Percentiles rank a stretch among this genome's conserved stretches.
Conservation (phyloP, 768 basidiomycete species). For the Piloderma croceum region DNA sequence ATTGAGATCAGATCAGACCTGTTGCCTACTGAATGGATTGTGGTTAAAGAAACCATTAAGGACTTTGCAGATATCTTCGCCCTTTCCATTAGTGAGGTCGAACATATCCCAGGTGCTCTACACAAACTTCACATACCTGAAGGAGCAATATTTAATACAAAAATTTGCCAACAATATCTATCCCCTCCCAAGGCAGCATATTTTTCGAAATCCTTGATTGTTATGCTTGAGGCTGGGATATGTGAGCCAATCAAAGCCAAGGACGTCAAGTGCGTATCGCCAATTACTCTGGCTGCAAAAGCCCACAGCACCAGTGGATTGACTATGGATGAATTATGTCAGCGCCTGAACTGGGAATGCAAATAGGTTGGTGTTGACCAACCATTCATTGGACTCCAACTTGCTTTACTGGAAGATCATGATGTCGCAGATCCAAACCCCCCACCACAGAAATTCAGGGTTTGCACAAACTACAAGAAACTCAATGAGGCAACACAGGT, state of each 20-base stretch:
- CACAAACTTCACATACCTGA: constrained; percentile 19
- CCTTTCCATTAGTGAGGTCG: constrained; percentile 28
- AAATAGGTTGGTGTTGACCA: constrained; percentile 17
- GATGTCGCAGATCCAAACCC: too few species aligned
- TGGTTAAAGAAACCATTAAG: constrained; percentile 17
- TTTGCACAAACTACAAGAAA: constrained; percentile 33
- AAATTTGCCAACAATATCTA: too few species aligned
- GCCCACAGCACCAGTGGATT: constrained; percentile 26
- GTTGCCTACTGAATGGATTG: constrained; percentile 10
- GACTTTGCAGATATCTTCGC: constrained; percentile 37
- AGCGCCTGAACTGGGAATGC: constrained; percentile 30
- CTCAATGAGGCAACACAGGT: constrained; percentile 28
- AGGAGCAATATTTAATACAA: too few species aligned
- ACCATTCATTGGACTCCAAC: too few species aligned
- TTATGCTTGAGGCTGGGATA: constrained; percentile 31
- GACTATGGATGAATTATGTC: constrained; percentile 28
- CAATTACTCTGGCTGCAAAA: constrained; percentile 33
- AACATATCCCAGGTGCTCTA: constrained; percentile 10
- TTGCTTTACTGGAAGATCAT: too few species aligned
- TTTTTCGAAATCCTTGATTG: too few species aligned
- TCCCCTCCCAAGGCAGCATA: too few species aligned
- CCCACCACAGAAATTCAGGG: constrained; percentile 33
- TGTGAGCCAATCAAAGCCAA: constrained; percentile 22
- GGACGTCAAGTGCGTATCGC: constrained; percentile 31
- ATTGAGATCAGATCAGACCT: constrained; percentile 20